Evolutionary conservation across 2,329 filamentous ascomycete species (phyloP).

Genomic region (Lachnellula suecica): DNA sequence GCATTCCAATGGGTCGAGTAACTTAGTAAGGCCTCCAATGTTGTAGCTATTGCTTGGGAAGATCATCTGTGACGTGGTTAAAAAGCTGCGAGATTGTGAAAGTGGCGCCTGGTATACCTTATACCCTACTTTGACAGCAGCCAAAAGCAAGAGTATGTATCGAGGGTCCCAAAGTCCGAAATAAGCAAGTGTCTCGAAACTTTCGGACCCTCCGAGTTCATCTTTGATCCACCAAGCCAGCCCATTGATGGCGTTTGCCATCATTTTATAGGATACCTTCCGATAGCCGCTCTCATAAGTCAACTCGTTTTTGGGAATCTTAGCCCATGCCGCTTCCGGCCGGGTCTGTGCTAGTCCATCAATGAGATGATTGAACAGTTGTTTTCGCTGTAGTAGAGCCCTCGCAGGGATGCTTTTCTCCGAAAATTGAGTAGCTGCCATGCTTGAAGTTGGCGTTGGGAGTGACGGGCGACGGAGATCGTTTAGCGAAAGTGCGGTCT

Average conservation of each 20-base stretch:
- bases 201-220: conserved; percentile 1
- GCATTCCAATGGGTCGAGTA: conserved; percentile 5
- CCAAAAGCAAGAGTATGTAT: neutral
- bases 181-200: conserved; percentile 42
- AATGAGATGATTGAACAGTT: conserved; percentile 1
- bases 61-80: conserved; percentile 18
- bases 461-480: neutral
- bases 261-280: conserved; percentile 6
- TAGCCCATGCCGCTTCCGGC: conserved; percentile 1
- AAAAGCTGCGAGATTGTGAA: neutral
- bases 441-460: neutral
- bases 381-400: neutral
- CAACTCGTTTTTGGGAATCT: neutral
- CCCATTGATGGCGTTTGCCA: conserved; percentile 20
- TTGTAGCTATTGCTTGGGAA: conserved; percentile 1
- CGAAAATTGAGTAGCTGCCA: neutral
- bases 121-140: conserved; percentile 3
- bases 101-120: neutral
- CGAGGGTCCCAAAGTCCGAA: conserved; percentile 32
- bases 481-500: neutral
- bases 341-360: conserved; percentile 1
- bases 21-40: neutral
- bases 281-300: conserved; percentile 6
- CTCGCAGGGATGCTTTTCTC: neutral
- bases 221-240: conserved; percentile 17